Conservation (phyloP, 108 stramenopile genomes). For the Poteriospumella lacustris region DNA sequence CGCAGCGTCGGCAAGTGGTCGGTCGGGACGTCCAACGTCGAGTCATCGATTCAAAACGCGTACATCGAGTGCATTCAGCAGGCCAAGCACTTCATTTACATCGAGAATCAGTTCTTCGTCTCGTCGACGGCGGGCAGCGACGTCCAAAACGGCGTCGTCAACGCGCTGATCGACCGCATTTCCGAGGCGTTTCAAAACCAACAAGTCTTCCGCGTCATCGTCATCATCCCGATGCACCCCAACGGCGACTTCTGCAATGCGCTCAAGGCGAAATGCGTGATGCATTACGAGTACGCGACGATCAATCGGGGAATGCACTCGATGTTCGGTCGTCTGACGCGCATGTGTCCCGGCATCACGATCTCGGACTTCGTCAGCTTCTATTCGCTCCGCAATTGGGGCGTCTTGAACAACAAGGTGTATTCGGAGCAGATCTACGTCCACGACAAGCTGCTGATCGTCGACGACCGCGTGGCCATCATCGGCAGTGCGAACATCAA, state of each 20-base stretch:
- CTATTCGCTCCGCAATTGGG: slow-evolving; percentile 11
- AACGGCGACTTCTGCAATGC: slow-evolving; percentile 3
- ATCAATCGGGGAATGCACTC: slow-evolving; percentile 7
- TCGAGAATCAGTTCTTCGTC: slow-evolving; percentile 29
- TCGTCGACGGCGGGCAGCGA: not conserved
- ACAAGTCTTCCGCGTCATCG: slow-evolving; percentile 4
- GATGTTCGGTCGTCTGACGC: not conserved
- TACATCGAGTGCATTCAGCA: slow-evolving; percentile 13
- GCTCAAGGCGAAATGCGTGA: not conserved
- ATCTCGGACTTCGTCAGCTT: not conserved
- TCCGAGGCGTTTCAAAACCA: not conserved
- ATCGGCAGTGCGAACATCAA: slow-evolving; percentile 29
- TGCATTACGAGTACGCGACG: slow-evolving; percentile 23
- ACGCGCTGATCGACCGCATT: not conserved
- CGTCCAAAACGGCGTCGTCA: not conserved
- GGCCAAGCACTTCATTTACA: slow-evolving; percentile 22
- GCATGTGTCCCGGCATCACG: not conserved
- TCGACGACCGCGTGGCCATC: slow-evolving; percentile 21
- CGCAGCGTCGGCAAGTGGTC: slow-evolving; percentile 25
- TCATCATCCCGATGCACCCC: slow-evolving; percentile 24
- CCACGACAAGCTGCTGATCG: slow-evolving; percentile 23
- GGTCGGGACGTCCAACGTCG: not conserved
- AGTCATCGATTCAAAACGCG: slow-evolving; percentile 8
- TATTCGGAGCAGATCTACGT: slow-evolving; percentile 14
- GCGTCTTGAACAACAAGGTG: slow-evolving; percentile 5